Percentiles rank a stretch among this genome's conserved stretches.
These are phyloP conservation scores for Zizania palustris DNA, from an alignment of 202 grass and related monocot species.

Conservation along the genomic window DNA sequence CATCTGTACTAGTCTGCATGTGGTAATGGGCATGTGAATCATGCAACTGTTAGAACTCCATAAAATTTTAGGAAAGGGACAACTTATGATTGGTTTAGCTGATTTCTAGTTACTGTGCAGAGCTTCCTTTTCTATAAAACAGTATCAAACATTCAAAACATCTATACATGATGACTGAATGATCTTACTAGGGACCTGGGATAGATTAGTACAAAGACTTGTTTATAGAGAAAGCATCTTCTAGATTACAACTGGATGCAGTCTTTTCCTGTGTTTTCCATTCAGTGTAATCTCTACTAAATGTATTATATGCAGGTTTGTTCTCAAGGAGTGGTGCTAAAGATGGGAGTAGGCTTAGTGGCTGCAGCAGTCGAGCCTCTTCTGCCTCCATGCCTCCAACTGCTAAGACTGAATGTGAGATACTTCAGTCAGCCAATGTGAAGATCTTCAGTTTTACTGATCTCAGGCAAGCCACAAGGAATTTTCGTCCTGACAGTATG, in stretches of 20 bases:
- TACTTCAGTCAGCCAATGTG: constrained; percentile 71
- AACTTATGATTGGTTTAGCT: neutral
- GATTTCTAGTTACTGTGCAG: too few relatives aligned
- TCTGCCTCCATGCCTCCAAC: constrained; percentile 61
- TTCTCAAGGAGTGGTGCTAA: constrained; percentile 58
- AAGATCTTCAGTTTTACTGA: constrained; percentile 62
- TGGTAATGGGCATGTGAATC: neutral
- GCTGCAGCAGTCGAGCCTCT: constrained; percentile 66
- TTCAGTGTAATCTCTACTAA: constrained; percentile 10
- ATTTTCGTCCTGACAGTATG: constrained; percentile 80
- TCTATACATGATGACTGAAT: neutral
- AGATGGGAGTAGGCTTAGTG: constrained; percentile 65
- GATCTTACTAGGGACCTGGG: neutral
- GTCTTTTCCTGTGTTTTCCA: constrained; percentile 19
- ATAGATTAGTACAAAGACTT: neutral
- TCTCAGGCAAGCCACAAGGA: constrained; percentile 72
- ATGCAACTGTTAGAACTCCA: neutral
- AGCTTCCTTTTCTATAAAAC: neutral
- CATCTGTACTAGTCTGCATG: neutral
- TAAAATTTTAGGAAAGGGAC: neutral
- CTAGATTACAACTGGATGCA: neutral
- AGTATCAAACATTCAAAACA: neutral
- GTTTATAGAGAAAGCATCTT: neutral
- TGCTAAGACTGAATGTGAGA: constrained; percentile 57
- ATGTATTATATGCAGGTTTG: constrained; percentile 50